These are phyloP conservation scores for Stephania cephalantha DNA, from an alignment of 164 flowering plant species.

Conservation along the genomic window DNA sequence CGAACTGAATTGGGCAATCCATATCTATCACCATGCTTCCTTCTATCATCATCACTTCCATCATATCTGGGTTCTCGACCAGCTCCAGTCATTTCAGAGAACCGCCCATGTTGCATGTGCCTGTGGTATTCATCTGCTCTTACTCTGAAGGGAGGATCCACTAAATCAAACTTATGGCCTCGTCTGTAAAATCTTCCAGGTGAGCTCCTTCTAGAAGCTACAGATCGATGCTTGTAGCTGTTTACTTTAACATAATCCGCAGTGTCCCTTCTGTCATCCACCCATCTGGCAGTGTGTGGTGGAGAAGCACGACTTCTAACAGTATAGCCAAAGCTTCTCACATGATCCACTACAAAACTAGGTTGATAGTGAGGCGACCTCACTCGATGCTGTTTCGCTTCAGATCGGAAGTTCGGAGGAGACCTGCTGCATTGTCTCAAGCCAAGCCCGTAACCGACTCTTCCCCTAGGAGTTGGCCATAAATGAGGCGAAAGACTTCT, in stretches of 20 bases:
- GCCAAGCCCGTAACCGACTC: constrained; percentile 19
- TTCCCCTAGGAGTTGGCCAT: constrained; percentile 32
- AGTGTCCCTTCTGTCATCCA: constrained; percentile 26
- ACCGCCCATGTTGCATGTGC: constrained; percentile 35
- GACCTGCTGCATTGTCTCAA: constrained; percentile 32
- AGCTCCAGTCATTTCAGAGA: constrained; percentile 23
- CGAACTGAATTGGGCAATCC: constrained; percentile 25
- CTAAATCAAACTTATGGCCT: constrained; percentile 26
- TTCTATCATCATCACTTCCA: constrained; percentile 29
- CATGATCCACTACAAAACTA: constrained; percentile 23
- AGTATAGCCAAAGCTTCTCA: constrained; percentile 21
- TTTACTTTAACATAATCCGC: constrained; percentile 30
- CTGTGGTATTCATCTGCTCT: constrained; percentile 35
- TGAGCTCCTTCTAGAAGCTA: constrained; percentile 26
- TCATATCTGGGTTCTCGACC: constrained; percentile 30
- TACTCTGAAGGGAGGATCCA: constrained; percentile 25
- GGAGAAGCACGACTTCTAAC: constrained; percentile 33
- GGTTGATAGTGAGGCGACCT: constrained; percentile 34
- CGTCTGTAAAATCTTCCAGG: constrained; percentile 30
- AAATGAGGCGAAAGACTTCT: constrained; percentile 40
- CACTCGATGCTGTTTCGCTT: constrained; percentile 24
- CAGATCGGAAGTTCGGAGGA: constrained; percentile 38
- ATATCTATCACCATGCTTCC: constrained; percentile 27
- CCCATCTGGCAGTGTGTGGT: constrained; percentile 27
- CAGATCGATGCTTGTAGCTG: constrained; percentile 23